Percentiles rank a stretch among this genome's conserved stretches.
phyloP scores from a whole-genome alignment of 2,329 filamentous ascomycete species.

The Talaromyces amestolkiae region DNA sequence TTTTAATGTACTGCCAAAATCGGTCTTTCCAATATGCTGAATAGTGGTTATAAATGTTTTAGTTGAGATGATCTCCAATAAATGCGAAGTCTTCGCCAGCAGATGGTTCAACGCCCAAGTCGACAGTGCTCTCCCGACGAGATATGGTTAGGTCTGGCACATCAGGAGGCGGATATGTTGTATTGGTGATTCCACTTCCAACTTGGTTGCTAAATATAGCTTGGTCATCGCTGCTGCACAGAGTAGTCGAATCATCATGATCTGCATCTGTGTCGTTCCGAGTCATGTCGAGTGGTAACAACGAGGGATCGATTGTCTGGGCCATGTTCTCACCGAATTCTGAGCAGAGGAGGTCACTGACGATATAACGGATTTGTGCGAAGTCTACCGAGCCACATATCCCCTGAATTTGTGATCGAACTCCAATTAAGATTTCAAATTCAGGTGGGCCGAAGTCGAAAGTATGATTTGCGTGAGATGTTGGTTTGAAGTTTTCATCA shows the following conservation, averaged over 20 bases:
- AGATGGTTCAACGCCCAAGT: not conserved
- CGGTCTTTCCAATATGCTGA: not conserved
- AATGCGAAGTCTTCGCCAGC: not conserved
- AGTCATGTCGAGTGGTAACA: not conserved
- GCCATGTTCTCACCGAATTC: conserved; percentile 6
- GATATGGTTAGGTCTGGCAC: not conserved
- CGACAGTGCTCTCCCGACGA: too few relatives aligned
- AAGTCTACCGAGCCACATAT: not conserved
- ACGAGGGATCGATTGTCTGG: conserved; percentile 3
- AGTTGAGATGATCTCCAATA: not conserved
- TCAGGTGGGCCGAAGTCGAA: not conserved
- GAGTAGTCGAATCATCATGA: not conserved
- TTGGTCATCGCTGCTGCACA: not conserved
- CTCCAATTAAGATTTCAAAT: conserved; percentile 14
- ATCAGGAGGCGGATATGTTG: not conserved
- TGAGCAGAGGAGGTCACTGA: conserved; percentile 12
- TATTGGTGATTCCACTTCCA: not conserved
- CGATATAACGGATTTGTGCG: not conserved
- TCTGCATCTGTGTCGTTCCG: not conserved
- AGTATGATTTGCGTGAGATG: not conserved
- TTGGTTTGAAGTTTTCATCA: not conserved
- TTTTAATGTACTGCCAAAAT: not conserved
- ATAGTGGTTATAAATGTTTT: not conserved
- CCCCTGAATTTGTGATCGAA: not conserved
- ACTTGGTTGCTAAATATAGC: not conserved